Evolutionary conservation across 1,284 basidiomycete genomes (phyloP).

Genomic region (Cystobasidium sp.): DNA sequence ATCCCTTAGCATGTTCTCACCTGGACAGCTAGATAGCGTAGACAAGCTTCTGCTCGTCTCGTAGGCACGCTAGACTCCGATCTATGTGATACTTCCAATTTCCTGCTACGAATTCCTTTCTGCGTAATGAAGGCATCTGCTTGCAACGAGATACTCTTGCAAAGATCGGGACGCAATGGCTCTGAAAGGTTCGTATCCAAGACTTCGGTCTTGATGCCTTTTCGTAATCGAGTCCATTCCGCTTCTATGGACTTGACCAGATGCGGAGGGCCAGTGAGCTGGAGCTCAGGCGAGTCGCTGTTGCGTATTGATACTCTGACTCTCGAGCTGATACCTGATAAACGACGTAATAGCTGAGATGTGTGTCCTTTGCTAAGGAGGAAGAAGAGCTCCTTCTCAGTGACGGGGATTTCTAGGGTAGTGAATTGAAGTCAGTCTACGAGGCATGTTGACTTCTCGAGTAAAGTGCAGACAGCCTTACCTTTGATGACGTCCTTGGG

Average conservation of each 20-base stretch:
- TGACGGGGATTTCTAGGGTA: conserved; percentile 4
- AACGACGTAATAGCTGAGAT: background rate
- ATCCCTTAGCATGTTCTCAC: background rate
- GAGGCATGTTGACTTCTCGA: background rate
- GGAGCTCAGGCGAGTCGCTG: background rate
- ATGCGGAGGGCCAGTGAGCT: background rate
- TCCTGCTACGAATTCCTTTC: background rate
- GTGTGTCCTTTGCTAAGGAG: conserved; percentile 4
- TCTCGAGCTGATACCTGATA: background rate
- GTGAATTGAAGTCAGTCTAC: background rate
- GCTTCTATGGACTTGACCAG: background rate
- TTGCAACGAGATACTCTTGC: background rate
- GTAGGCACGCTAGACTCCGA: background rate
- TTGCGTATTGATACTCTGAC: conserved; percentile 1
- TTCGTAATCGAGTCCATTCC: conserved; percentile 5
- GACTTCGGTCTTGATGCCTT: background rate
- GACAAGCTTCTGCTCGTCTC: background rate
- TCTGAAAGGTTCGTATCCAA: conserved; percentile 4
- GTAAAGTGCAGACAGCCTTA: background rate
- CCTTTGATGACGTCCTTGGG: background rate
- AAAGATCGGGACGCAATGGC: conserved; percentile 7
- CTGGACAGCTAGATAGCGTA: background rate
- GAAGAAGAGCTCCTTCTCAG: conserved; percentile 20
- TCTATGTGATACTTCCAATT: background rate
- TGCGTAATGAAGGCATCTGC: background rate